Conservation (phyloP, 2,329 filamentous ascomycete genomes). For the Epichloe typhina region DNA sequence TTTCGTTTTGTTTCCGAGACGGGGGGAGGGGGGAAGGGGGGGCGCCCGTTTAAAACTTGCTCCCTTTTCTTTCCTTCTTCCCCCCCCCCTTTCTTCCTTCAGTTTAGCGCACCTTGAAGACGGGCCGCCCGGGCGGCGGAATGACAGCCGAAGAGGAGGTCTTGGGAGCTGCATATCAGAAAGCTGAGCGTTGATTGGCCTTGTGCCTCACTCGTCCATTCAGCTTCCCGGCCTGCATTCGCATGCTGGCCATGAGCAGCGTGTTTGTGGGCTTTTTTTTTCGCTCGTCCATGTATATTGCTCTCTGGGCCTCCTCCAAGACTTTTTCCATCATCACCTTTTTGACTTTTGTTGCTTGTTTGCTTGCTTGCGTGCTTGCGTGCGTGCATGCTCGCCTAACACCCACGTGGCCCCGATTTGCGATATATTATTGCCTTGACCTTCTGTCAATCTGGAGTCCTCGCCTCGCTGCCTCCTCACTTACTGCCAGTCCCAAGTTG, state of each 20-base stretch:
- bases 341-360: not conserved
- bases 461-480: no score
- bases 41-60: no score
- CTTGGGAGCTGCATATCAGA: constrained; percentile 3
- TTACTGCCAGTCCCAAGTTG: no score
- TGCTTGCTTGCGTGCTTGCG: not conserved
- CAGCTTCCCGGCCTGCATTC: not conserved
- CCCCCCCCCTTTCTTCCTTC: no score
- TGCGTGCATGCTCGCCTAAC: not conserved
- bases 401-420: not conserved
- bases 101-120: constrained; percentile 2
- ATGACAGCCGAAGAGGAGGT: constrained; percentile 2
- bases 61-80: no score
- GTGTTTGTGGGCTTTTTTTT: not conserved
- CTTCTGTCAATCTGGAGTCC: no score
- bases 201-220: not conserved
- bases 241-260: not conserved
- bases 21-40: no score
- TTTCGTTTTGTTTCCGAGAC: no score
- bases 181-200: not conserved
- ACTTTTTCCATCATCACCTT: not conserved
- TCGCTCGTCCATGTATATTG: not conserved
- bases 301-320: not conserved
- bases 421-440: no score
- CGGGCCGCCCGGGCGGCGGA: constrained; percentile 5